phyloP scores from a whole-genome alignment of 352 stramenopile species.

The Globisporangium irregulare region DNA sequence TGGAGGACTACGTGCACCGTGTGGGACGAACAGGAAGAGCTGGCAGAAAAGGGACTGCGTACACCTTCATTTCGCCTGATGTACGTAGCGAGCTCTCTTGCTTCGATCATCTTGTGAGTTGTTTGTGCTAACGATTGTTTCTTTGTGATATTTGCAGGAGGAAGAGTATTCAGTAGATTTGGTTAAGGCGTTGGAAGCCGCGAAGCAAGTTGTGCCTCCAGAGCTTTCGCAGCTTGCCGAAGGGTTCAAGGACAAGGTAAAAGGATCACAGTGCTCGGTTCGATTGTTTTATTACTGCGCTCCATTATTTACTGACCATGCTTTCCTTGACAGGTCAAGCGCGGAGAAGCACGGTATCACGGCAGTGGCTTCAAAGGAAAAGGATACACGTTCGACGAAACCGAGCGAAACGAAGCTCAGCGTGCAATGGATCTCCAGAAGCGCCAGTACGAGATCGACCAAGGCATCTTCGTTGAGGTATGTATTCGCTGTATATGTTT shows the following conservation, averaged over 20 bases:
- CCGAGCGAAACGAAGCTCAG: conserved; percentile 96
- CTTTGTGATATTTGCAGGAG: conserved; percentile 62
- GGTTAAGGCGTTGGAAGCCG: conserved; percentile 93
- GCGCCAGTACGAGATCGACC: conserved; percentile 87
- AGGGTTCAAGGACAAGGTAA: conserved; percentile 94
- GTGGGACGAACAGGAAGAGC: conserved; percentile 96
- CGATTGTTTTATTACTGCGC: not conserved
- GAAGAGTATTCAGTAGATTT: conserved; percentile 97
- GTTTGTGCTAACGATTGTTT: conserved; percentile 7
- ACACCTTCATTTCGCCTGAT: conserved; percentile 98
- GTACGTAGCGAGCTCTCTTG: conserved; percentile 39
- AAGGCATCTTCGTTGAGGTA: conserved; percentile 80
- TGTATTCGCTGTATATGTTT: not conserved
- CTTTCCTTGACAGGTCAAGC: conserved; percentile 66
- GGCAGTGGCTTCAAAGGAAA: conserved; percentile 97
- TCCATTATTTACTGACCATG: not conserved
- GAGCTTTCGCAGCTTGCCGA: conserved; percentile 93
- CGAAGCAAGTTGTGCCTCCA: conserved; percentile 68
- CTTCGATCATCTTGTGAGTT: not conserved
- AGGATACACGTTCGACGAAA: conserved; percentile 98
- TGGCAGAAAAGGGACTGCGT: conserved; percentile 95
- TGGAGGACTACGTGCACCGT: conserved; percentile 99
- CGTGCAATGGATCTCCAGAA: conserved; percentile 90
- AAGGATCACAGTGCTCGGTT: not conserved
- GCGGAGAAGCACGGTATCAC: conserved; percentile 95